These are phyloP conservation scores for Nymphaea colorata DNA, from an alignment of 164 flowering plant species.

Conservation along the genomic window DNA sequence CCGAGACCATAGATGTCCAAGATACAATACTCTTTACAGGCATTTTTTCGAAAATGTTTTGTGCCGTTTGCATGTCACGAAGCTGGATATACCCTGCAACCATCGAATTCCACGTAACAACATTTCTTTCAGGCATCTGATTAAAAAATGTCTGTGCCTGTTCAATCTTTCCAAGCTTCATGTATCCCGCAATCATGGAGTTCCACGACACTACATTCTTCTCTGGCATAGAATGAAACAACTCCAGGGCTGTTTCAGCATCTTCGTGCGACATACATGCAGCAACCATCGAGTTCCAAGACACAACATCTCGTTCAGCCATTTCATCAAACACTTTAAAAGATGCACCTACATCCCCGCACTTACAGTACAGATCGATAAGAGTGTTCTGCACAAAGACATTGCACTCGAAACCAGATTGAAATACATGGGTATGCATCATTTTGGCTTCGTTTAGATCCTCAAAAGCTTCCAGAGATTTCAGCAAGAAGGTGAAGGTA, in stretches of 20 bases:
- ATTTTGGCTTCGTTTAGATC: constrained; percentile 16
- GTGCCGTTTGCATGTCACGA: constrained; percentile 26
- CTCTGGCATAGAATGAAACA: constrained; percentile 32
- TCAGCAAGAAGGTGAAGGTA: constrained; percentile 33
- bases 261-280: constrained; percentile 27
- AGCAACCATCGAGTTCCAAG: constrained; percentile 34
- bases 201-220: constrained; percentile 39
- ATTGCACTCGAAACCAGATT: constrained; percentile 24
- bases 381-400: constrained; percentile 35
- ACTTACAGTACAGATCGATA: constrained; percentile 29
- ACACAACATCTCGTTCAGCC: constrained; percentile 24
- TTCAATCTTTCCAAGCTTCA: constrained; percentile 19
- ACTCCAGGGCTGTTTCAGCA: constrained; percentile 17
- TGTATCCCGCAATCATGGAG: constrained; percentile 33
- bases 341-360: constrained; percentile 30
- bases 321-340: constrained; percentile 22
- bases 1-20: constrained; percentile 40
- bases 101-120: constrained; percentile 45
- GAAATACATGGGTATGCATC: constrained; percentile 28
- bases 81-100: constrained; percentile 28
- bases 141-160: constrained; percentile 20
- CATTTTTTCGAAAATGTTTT: constrained; percentile 26
- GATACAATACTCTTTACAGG: constrained; percentile 31
- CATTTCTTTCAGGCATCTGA: constrained; percentile 33
- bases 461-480: constrained; percentile 16